Conservation (phyloP, 1,284 basidiomycete genomes). For the Heterobasidion irregulare region DNA sequence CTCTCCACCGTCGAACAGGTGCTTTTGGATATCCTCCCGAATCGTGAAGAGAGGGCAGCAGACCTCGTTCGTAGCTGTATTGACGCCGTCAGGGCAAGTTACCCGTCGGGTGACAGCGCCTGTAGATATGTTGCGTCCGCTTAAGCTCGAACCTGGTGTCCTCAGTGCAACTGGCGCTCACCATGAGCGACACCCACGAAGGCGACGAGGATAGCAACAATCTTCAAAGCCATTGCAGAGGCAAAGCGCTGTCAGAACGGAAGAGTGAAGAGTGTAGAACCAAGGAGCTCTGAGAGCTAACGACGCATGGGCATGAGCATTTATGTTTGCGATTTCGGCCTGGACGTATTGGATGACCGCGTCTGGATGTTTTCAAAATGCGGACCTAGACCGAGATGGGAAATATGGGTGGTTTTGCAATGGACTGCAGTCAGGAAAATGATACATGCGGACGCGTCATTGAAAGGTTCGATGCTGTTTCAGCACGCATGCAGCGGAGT, state of each 20-base stretch:
- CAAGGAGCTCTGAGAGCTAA: not conserved
- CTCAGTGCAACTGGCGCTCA: not conserved
- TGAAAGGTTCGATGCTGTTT: too few species aligned
- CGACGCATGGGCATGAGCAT: not conserved
- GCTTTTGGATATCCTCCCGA: conserved; percentile 28
- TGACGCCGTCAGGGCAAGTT: conserved; percentile 25
- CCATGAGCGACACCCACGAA: not conserved
- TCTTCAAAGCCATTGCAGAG: not conserved
- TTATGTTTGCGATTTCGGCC: not conserved
- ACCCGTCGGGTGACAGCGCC: not conserved
- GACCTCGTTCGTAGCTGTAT: conserved; percentile 23
- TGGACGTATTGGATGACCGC: not conserved
- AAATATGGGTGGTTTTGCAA: not conserved
- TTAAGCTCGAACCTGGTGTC: not conserved
- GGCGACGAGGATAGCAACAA: not conserved
- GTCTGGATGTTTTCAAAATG: not conserved
- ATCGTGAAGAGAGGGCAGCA: conserved; percentile 31
- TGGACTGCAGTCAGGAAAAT: not conserved
- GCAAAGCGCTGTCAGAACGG: not conserved
- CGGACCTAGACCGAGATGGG: too few species aligned
- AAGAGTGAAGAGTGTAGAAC: not conserved
- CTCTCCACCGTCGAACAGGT: conserved; percentile 27
- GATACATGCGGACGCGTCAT: too few species aligned
- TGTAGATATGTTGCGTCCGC: not conserved
- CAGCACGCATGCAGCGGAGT: too few species aligned